Conservation (phyloP, 78 protist genomes). For the Guillardia theta region DNA sequence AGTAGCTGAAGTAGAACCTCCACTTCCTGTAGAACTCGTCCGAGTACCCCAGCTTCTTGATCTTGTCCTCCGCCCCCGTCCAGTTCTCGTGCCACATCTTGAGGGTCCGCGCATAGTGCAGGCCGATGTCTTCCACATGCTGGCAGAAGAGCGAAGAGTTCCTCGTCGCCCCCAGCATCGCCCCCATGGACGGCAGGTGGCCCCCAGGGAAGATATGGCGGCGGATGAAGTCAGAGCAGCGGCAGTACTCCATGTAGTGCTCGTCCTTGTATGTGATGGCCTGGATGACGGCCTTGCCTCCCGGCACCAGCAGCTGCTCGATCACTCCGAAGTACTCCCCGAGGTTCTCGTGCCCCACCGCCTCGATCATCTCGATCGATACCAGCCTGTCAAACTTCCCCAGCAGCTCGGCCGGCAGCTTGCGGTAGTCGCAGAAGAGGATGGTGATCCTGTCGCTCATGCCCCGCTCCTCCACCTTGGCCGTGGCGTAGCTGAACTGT, state of each 20-base stretch:
- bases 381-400: not conserved
- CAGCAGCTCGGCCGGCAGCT: not conserved
- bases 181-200: not conserved
- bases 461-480: not conserved
- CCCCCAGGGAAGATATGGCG: conserved; percentile 51
- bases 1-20: conserved; percentile 45
- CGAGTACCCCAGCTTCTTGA: not conserved
- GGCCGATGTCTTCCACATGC: not conserved
- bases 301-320: conserved; percentile 34
- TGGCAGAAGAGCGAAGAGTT: not conserved
- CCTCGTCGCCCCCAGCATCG: not conserved
- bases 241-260: conserved; percentile 1
- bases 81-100: not conserved
- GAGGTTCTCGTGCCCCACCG: conserved; percentile 51
- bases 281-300: conserved; percentile 50
- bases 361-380: conserved; percentile 55
- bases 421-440: conserved; percentile 38
- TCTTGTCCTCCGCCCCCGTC: not conserved
- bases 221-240: conserved; percentile 51
- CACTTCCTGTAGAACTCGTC: conserved; percentile 37
- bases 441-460: not conserved
- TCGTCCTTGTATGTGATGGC: conserved; percentile 42
- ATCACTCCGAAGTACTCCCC: not conserved
- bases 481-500: not conserved
- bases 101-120: conserved; percentile 46